phyloP scores from a whole-genome alignment of 164 flowering plant genomes.

The Akebia trifoliata region DNA sequence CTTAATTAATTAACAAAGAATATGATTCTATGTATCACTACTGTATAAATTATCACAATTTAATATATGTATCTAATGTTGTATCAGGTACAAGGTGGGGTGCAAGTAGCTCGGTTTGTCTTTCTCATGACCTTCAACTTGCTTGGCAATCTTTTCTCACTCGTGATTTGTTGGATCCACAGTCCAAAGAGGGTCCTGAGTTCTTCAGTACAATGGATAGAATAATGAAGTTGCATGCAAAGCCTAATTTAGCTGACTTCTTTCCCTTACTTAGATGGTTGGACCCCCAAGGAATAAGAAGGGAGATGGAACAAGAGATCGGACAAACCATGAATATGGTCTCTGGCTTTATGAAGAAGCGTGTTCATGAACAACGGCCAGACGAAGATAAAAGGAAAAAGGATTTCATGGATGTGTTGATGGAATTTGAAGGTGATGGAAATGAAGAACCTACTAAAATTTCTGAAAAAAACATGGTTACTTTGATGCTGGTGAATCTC shows the following conservation, averaged over 20 bases:
- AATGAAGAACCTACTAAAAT: conserved; percentile 14
- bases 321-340: conserved; percentile 20
- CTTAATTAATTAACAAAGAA: too few species aligned
- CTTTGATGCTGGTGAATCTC: conserved; percentile 16
- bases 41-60: too few species aligned
- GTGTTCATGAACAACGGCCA: not conserved
- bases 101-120: conserved; percentile 8
- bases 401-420: conserved; percentile 52
- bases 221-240: conserved; percentile 8
- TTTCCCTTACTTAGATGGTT: conserved; percentile 14
- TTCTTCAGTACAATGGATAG: conserved; percentile 12
- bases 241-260: conserved; percentile 19
- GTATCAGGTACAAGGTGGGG: not conserved
- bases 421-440: conserved; percentile 21
- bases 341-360: conserved; percentile 8
- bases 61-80: too few species aligned
- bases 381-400: conserved; percentile 13
- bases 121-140: conserved; percentile 20
- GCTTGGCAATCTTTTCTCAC: conserved; percentile 19
- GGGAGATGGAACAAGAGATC: conserved; percentile 18
- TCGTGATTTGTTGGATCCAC: conserved; percentile 7
- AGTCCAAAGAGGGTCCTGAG: conserved; percentile 14
- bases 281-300: conserved; percentile 15
- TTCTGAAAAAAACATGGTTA: conserved; percentile 1
- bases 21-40: too few species aligned